These are phyloP conservation scores for Cucurbita pepo DNA, from an alignment of 306 rosid species.

Conservation along the genomic window DNA sequence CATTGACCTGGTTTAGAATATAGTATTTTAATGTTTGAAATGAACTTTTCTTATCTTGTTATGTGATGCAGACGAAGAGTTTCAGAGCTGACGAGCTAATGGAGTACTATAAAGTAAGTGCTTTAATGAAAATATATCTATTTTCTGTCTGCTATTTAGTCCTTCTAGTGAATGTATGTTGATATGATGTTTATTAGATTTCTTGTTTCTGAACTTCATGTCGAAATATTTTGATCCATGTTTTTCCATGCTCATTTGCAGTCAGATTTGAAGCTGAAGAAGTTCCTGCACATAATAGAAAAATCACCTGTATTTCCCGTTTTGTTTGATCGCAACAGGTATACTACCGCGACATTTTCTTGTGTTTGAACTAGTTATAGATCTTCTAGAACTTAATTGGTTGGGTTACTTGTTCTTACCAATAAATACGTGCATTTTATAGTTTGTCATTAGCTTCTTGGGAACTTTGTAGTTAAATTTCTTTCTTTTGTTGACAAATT, in stretches of 20 bases:
- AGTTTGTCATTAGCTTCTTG: neutral
- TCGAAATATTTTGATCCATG: slow-evolving; percentile 11
- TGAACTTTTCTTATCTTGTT: neutral
- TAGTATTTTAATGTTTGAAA: neutral
- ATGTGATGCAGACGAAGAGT: slow-evolving; percentile 37
- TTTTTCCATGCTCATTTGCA: slow-evolving; percentile 21
- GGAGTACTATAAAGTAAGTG: slow-evolving; percentile 86
- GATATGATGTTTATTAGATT: neutral
- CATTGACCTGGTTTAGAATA: neutral
- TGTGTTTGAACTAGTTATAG: neutral
- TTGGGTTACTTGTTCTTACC: neutral
- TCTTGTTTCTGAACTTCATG: neutral
- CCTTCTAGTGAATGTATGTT: neutral
- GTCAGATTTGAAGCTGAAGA: slow-evolving; percentile 94
- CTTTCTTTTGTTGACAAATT: neutral
- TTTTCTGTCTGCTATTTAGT: neutral
- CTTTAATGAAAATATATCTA: neutral
- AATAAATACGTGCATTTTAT: neutral
- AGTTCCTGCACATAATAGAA: slow-evolving; percentile 88
- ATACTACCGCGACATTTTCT: neutral
- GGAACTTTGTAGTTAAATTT: neutral
- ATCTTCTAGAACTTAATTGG: neutral
- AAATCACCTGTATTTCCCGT: slow-evolving; percentile 67
- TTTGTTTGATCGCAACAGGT: slow-evolving; percentile 67
- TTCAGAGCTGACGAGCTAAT: slow-evolving; percentile 81